Evolutionary conservation across 805 yeast species (phyloP).

Genomic region (Lipomyces kockii): DNA sequence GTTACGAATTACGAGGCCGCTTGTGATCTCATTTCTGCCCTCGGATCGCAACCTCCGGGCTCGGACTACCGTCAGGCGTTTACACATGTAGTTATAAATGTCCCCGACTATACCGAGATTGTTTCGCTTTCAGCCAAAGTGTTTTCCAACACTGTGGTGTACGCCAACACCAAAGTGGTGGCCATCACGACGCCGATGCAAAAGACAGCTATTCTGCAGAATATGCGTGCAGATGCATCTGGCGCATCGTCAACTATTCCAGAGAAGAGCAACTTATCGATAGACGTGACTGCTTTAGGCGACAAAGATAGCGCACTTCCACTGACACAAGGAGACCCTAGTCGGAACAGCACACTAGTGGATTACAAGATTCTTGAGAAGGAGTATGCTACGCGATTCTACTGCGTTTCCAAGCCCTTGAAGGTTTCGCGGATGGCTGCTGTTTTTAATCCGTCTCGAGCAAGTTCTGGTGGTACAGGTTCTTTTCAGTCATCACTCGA

Average conservation of each 20-base stretch:
- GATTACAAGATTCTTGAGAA: slow-evolving; percentile 27
- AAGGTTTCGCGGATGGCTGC: slow-evolving; percentile 31
- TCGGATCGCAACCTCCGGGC: slow-evolving; percentile 11
- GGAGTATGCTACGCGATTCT: slow-evolving; percentile 26
- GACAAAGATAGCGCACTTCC: neutral
- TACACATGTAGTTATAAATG: slow-evolving; percentile 43
- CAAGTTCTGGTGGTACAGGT: neutral
- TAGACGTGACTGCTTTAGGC: neutral
- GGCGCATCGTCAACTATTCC: slow-evolving; percentile 14
- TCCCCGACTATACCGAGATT: slow-evolving; percentile 36
- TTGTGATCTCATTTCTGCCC: slow-evolving; percentile 14
- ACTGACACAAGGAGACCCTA: neutral
- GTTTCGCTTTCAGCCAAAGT: slow-evolving; percentile 29
- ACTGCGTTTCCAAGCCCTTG: slow-evolving; percentile 34
- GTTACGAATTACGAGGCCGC: slow-evolving; percentile 27
- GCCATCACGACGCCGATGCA: slow-evolving; percentile 38
- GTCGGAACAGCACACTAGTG: neutral
- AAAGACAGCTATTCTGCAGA: slow-evolving; percentile 37
- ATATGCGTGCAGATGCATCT: slow-evolving; percentile 24
- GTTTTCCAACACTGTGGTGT: slow-evolving; percentile 24
- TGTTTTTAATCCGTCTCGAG: slow-evolving; percentile 17
- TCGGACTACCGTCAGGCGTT: slow-evolving; percentile 25
- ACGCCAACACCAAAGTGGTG: slow-evolving; percentile 29
- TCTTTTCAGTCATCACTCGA: neutral
- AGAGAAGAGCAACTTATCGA: neutral